These are phyloP conservation scores for Mortierella sp. DNA, from an alignment of 371 early-diverging fungal genomes.

Conservation along the genomic window DNA sequence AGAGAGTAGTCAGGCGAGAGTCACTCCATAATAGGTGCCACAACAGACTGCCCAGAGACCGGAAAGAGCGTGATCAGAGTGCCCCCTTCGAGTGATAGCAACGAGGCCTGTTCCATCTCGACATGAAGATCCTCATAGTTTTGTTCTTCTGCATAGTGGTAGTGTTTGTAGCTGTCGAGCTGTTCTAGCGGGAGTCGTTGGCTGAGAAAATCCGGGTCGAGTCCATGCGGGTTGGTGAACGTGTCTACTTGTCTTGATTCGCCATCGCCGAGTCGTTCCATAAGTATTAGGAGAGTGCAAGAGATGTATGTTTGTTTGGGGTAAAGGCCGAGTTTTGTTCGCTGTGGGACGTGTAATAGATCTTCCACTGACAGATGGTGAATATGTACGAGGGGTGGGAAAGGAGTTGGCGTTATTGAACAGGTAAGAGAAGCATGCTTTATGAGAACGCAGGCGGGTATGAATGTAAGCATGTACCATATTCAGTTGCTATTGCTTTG, in stretches of 20 bases:
- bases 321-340: constrained; percentile 58
- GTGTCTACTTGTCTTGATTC: constrained; percentile 30
- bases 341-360: constrained; percentile 59
- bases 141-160: constrained; percentile 19
- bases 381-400: constrained; percentile 26
- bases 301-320: constrained; percentile 52
- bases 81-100: constrained; percentile 38
- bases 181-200: constrained; percentile 40
- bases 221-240: constrained; percentile 16
- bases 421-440: not conserved
- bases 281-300: constrained; percentile 44
- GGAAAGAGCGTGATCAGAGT: constrained; percentile 61
- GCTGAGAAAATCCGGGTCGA: constrained; percentile 30
- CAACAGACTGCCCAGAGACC: constrained; percentile 50
- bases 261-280: constrained; percentile 35
- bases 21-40: constrained; percentile 52
- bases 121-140: constrained; percentile 22
- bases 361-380: constrained; percentile 66
- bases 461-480: constrained; percentile 26
- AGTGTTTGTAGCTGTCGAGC: constrained; percentile 31
- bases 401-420: not conserved
- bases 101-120: constrained; percentile 52
- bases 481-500: constrained; percentile 53
- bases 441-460: not conserved
- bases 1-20: constrained; percentile 45